Percentiles rank a stretch among this genome's conserved stretches.
Evolutionary conservation across 805 yeast species (phyloP).

Genomic region (Scheffersomyces stipitis): DNA sequence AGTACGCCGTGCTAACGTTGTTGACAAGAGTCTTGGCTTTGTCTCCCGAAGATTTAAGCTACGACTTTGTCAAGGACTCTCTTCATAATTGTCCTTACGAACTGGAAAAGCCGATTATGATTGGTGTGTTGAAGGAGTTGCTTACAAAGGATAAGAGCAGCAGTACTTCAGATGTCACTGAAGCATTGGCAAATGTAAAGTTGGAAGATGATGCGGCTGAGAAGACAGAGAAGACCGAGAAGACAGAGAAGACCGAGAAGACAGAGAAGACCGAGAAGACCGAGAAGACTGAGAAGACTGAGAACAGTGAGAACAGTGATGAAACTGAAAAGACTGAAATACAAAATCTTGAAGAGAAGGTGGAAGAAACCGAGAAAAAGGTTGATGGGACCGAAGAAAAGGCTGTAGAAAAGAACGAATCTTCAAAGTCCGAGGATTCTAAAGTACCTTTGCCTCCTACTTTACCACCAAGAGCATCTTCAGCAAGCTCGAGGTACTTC

Average conservation of each 20-base stretch:
- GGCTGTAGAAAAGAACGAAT: not conserved
- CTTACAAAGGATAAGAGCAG: slow-evolving; percentile 34
- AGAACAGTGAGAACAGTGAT: not conserved
- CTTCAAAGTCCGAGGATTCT: no score
- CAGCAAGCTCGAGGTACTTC: slow-evolving; percentile 38
- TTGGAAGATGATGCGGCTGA: slow-evolving; percentile 65
- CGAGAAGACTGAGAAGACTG: not conserved
- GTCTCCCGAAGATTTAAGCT: slow-evolving; percentile 56
- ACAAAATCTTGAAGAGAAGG: slow-evolving; percentile 1
- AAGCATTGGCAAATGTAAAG: slow-evolving; percentile 62
- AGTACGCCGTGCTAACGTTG: slow-evolving; percentile 53
- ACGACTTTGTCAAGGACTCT: slow-evolving; percentile 62
- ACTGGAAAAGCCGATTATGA: slow-evolving; percentile 55
- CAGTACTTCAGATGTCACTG: slow-evolving; percentile 57
- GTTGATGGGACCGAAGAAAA: slow-evolving; percentile 2
- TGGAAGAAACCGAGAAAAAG: slow-evolving; percentile 7
- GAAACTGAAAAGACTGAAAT: slow-evolving; percentile 8
- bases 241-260: slow-evolving; percentile 70
- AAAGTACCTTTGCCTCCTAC: no score
- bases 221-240: slow-evolving; percentile 55
- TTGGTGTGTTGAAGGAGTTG: slow-evolving; percentile 71
- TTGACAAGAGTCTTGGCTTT: slow-evolving; percentile 62
- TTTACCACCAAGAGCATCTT: slow-evolving; percentile 13
- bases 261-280: slow-evolving; percentile 34
- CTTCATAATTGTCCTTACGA: slow-evolving; percentile 66